Base-by-base conservation (phyloP, 352 stramenopile genomes). In the Phytophthora boehmeriae region DNA sequence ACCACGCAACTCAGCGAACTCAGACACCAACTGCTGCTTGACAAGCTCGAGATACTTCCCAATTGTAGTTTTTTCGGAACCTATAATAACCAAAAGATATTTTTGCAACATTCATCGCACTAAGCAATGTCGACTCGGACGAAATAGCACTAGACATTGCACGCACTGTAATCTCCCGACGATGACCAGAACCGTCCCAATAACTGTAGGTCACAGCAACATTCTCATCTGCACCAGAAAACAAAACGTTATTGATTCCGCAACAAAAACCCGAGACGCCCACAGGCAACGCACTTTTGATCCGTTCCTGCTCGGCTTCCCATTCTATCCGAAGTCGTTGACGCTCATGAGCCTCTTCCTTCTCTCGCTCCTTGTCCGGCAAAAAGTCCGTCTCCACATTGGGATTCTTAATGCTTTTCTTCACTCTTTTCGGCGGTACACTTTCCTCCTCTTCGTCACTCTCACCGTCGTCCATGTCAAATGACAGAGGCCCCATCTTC, bases 171-270 rank as follows among this genome's bases (percentile, higher is more conserved):
- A 98, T 91, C 44, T 91, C 86, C 36, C 95, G 79, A 42, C 97
- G 83, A 89, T 99, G 97, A 1, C 97, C 97, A 14, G 88, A 97
- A 19, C 97, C 97, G 69, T 99, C 96, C 96, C 96, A 99, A 72
- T 99, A 99, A 38, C 88, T 98, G 82, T 99, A 99, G 6, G 94
- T 98, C 38, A 99, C 97, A 51, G 96, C 77, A 23, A 99, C 81
- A 46, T 89, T 69, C 66, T 99, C 63, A 22, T 49, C 23, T 35
- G 41, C n/a, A 34, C 43, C n/a, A n/a, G n/a, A n/a, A 17, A 34
- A 4, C 9, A 35, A 50, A 22, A 20, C 22, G 47, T 28, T 17
- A 39, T 3, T 28, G 16, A 25, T 11, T 38, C 28, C 32, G 5
- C 42, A 62, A 27, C n/a, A n/a, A 43, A 19, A 27, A n/a, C 11